These are phyloP conservation scores for Aurinia saxatilis DNA, from an alignment of 345 rosid genomes.

Conservation along the genomic window DNA sequence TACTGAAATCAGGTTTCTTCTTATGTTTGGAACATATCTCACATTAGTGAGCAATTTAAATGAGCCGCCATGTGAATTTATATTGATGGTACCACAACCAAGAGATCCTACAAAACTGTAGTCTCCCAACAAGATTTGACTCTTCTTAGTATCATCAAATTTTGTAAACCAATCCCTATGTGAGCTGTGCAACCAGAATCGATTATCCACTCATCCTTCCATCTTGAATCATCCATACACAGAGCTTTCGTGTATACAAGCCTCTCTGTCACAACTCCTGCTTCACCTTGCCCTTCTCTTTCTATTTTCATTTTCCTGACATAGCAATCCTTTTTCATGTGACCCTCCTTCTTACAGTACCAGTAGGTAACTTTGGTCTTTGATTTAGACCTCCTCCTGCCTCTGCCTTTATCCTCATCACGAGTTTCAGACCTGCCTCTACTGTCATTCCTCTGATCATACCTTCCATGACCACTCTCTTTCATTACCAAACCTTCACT, in stretches of 20 bases:
- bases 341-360: background rate
- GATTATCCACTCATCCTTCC: too few relatives aligned
- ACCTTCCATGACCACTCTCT: too few relatives aligned
- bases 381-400: background rate
- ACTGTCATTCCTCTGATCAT: background rate
- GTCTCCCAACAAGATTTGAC: background rate
- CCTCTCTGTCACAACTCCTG: too few relatives aligned
- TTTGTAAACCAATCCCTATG: background rate
- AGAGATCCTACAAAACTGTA: background rate
- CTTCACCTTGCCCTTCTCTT: background rate
- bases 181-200: too few relatives aligned
- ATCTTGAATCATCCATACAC: too few relatives aligned
- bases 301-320: background rate
- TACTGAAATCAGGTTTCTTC: background rate
- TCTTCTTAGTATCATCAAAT: background rate
- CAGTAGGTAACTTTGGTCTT: background rate
- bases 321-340: background rate
- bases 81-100: background rate
- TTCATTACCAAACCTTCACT: background rate
- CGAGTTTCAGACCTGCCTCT: background rate
- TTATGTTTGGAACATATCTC: background rate
- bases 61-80: background rate
- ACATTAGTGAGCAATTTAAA: background rate
- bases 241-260: too few relatives aligned
- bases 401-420: background rate